Percentiles rank a stretch among this genome's conserved stretches.
These are phyloP conservation scores for Cryptococcus amylolentus DNA, from an alignment of 1,284 basidiomycete species.

Conservation along the genomic window DNA sequence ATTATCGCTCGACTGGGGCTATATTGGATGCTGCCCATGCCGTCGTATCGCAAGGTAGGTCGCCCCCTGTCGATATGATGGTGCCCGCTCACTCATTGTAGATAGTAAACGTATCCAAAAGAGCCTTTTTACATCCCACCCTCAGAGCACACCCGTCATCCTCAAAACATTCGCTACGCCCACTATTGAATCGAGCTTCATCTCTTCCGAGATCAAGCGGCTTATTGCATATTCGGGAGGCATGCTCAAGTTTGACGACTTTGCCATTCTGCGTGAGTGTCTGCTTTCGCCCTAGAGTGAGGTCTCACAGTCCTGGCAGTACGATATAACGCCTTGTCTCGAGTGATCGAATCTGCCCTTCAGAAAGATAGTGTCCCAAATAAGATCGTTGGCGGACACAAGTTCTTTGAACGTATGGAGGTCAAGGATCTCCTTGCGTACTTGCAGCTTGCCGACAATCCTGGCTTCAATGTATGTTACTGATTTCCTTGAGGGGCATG, in stretches of 20 bases:
- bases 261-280: constrained; percentile 68
- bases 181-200: constrained; percentile 62
- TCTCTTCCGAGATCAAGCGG: constrained; percentile 76
- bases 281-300: not conserved
- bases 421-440: constrained; percentile 87
- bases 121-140: constrained; percentile 69
- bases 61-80: not conserved
- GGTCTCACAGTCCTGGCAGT: constrained; percentile 52
- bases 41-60: constrained; percentile 73
- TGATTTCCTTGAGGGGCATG: not conserved
- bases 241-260: constrained; percentile 68
- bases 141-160: constrained; percentile 58
- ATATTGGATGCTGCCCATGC: constrained; percentile 73
- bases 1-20: constrained; percentile 78
- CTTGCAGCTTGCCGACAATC: constrained; percentile 79
- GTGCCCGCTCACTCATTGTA: not conserved
- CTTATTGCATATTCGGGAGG: constrained; percentile 70
- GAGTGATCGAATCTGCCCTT: constrained; percentile 70
- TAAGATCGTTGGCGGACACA: constrained; percentile 72
- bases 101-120: constrained; percentile 65
- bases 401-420: constrained; percentile 82
- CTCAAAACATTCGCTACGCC: constrained; percentile 42
- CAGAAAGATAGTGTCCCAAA: constrained; percentile 75
- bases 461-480: constrained; percentile 56
- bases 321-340: constrained; percentile 77